Base-by-base conservation (phyloP, 805 yeast genomes). In the Saccharomycopsis oosterbeekiorum region DNA sequence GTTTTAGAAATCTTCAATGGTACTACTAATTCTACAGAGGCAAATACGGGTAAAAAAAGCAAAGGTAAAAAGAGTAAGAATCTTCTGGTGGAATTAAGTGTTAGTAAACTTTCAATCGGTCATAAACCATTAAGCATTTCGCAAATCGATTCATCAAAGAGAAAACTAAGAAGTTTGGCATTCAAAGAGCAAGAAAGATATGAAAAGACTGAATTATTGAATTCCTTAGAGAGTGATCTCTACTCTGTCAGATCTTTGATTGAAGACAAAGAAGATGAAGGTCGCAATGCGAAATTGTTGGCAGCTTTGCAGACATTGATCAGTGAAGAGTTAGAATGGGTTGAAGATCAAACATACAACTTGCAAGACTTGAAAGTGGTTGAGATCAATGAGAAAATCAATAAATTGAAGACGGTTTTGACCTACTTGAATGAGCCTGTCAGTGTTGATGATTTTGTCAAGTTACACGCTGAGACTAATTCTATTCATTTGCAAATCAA, bases 401-500 rank as follows among this genome's bases (percentile, higher is more conserved):
- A 62, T 6, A 60, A 58, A 14, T 47, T 64, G 21, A 64, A 60
- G 15, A 54, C 56, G 4, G 55, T 64, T 36, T 39, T 57, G 8
- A 43, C 15, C 2, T 62, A 55, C 26, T 56, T 64, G 17, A 21
- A 47, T 8, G 39, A 56, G 4, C 65, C 67, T 24, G 42, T 65
- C 24, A 55, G 29, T 3, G 54, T 40, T 4, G 17, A 70, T 41
- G 68, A 72, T 43, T 72, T 61, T 54, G 65, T 67, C 17, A 43
- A n/a, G 24, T 41, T 63, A 12, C 43, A 36, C 21, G 50, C 17
- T 60, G 69, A 67, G 58, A 62, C 65, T 17, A 73, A 70, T 59
- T 62, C 70, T 1, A 68, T 72, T 0, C 59, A 73, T 3, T 66
- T 42, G 19, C 43, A 59, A 21, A 55, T 64, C 9, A 34, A 56